Evolutionary conservation across 179 eudicot genomes (phyloP).

Genomic region (Spinacia oleracea): DNA sequence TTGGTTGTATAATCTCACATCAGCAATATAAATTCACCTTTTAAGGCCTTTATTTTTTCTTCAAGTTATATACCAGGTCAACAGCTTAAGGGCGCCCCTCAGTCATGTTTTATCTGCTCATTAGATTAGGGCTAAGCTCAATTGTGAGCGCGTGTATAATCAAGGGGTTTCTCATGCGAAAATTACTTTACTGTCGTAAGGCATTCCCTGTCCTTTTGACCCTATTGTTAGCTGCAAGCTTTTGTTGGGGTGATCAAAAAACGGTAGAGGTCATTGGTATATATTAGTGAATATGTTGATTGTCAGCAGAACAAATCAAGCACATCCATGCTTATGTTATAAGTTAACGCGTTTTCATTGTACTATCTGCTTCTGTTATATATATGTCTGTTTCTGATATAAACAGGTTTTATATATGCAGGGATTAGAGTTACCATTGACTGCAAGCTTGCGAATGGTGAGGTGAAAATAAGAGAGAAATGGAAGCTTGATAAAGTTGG

Average conservation of each 20-base stretch:
- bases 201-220: conserved; percentile 33
- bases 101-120: conserved; percentile 1
- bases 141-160: background rate
- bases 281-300: conserved; percentile 65
- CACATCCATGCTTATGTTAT: conserved; percentile 48
- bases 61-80: conserved; percentile 4
- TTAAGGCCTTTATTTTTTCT: background rate
- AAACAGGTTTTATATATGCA: conserved; percentile 21
- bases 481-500: conserved; percentile 61
- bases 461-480: conserved; percentile 45
- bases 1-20: conserved; percentile 30
- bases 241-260: conserved; percentile 47
- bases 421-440: conserved; percentile 69
- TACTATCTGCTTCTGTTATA: background rate
- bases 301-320: conserved; percentile 57
- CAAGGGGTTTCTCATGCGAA: conserved; percentile 41
- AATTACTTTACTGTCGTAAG: conserved; percentile 26
- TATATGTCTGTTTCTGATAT: background rate
- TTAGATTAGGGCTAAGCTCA: too few relatives aligned
- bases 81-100: background rate
- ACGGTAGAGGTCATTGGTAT: conserved; percentile 63
- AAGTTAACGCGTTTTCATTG: background rate
- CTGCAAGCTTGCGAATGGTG: conserved; percentile 63
- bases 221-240: conserved; percentile 32
- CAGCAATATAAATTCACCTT: too few relatives aligned